Base-by-base conservation (phyloP, 2,329 filamentous ascomycete genomes). In the Colletotrichum higginsianum region DNA sequence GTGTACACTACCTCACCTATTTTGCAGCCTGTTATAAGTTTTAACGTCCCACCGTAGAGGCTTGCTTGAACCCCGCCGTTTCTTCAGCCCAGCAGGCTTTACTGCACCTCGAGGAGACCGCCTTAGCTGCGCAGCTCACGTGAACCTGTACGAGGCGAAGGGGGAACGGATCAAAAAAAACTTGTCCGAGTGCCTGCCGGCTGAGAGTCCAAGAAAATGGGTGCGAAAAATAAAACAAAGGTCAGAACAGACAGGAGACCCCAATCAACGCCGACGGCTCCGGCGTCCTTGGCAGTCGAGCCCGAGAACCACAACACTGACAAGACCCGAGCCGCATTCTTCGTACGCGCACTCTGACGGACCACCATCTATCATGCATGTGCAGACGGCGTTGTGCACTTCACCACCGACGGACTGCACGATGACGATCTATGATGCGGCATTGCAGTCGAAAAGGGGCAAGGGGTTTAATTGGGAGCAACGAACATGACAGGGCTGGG, bases 371-470 rank as follows among this genome's bases (percentile, higher is more conserved):
- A 23, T 13, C 26, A 61, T 4, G 30, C 30, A 9, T 11, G 30
- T 23, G 44, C 52, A 38, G 35, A 16, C 21, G 9, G 49, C 63
- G 44, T 40, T 15, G 53, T 56, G 49, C 52, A 58, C 53, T 53
- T 40, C 38, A 38, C 23, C 21, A 63, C 61, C 61, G 35, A 46
- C 30, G 50, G 16, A 66, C 53, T 67, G 67, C 67, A 69, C 61
- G 40, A 66, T 69, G 67, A 69, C 67, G 67, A 52, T 21, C 5
- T 38, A 66, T 69, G 67, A 69, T 69, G 61, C 49, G 47, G 55
- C 50, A 53, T 52, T 58, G 66, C 66, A 52, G 44, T 68, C 21
- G 30, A 52, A 44, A 49, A n/a, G 53, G 15, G 50, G 21, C 21
- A 23, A 58, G 56, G 56, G 56, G 40, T 30, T 58, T 13, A 38